A percentile compares a stretch with the other conserved stretches of the same genome.
Conservation (phyloP, 257 asterid genomes). For the Thymus quinquecostatus region DNA sequence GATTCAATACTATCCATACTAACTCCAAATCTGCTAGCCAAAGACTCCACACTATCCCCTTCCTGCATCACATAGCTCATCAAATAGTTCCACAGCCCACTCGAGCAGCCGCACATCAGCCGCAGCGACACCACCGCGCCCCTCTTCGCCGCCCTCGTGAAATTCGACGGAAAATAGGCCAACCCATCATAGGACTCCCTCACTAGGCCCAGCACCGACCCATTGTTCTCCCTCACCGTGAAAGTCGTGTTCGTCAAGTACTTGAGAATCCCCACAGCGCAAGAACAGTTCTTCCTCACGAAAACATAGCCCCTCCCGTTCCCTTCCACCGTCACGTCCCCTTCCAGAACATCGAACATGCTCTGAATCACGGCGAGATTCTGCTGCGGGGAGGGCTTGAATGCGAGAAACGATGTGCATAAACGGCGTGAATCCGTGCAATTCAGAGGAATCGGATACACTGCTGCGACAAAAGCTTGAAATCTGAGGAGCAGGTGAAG, state of each 20-base stretch:
- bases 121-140: conserved; percentile 85
- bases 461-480: conserved; percentile 30
- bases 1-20: conserved; percentile 91
- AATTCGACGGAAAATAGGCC: conserved; percentile 73
- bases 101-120: conserved; percentile 92
- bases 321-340: conserved; percentile 78
- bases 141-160: conserved; percentile 71
- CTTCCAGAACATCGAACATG: conserved; percentile 90
- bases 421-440: conserved; percentile 80
- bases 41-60: conserved; percentile 84
- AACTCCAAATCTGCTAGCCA: conserved; percentile 96
- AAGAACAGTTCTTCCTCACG: conserved; percentile 90
- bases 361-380: conserved; percentile 66
- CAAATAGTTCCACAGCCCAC: conserved; percentile 91
- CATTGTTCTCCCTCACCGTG: conserved; percentile 67
- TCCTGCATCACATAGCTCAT: conserved; percentile 94
- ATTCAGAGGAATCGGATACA: conserved; percentile 61
- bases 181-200: conserved; percentile 70
- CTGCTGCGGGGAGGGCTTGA: conserved; percentile 69
- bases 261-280: conserved; percentile 51
- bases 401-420: conserved; percentile 85
- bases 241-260: conserved; percentile 82
- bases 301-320: conserved; percentile 74
- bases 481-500: conserved; percentile 32
- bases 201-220: conserved; percentile 78